A percentile compares a stretch with the other conserved stretches of the same genome.
These are phyloP conservation scores for Lecanicillium sp. DNA, from an alignment of 2,329 filamentous ascomycete species.

Conservation along the genomic window DNA sequence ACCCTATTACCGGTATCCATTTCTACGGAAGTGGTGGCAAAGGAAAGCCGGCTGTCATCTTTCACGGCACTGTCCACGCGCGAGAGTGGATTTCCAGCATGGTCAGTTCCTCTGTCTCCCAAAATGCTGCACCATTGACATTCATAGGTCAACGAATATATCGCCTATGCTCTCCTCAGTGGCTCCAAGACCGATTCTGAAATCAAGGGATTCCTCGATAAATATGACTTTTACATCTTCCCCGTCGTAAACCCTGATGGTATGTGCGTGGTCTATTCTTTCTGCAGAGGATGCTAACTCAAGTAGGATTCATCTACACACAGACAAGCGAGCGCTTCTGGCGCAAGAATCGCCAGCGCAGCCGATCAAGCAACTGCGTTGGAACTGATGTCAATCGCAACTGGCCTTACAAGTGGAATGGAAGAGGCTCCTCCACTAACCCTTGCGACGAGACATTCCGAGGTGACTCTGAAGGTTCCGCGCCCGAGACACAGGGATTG, in stretches of 20 bases:
- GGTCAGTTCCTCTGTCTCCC: conserved; percentile 25
- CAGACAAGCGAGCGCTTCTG: conserved; percentile 53
- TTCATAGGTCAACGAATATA: conserved; percentile 42
- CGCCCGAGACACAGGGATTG: conserved; percentile 47
- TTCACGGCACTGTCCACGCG: conserved; percentile 54
- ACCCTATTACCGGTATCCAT: conserved; percentile 56
- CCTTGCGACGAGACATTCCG: conserved; percentile 46
- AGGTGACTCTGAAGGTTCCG: conserved; percentile 37
- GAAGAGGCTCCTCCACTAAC: conserved; percentile 42
- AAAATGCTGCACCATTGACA: neutral
- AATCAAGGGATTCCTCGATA: conserved; percentile 45
- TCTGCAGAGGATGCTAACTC: neutral
- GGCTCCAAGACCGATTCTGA: conserved; percentile 35
- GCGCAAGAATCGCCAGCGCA: conserved; percentile 53
- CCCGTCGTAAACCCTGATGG: conserved; percentile 58
- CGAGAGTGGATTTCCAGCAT: conserved; percentile 55
- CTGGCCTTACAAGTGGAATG: conserved; percentile 51
- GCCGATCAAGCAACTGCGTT: conserved; percentile 35
- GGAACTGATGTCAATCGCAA: conserved; percentile 56
- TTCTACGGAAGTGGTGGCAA: conserved; percentile 44
- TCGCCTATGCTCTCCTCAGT: conserved; percentile 44
- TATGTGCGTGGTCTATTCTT: conserved; percentile 21
- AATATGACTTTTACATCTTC: conserved; percentile 61
- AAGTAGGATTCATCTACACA: conserved; percentile 51
- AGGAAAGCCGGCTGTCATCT: conserved; percentile 46